Evolutionary conservation across 1,139 yeast species (phyloP), one percentile per base, ranked within the genome.

Genomic region (Diutina mesorugosa): DNA sequence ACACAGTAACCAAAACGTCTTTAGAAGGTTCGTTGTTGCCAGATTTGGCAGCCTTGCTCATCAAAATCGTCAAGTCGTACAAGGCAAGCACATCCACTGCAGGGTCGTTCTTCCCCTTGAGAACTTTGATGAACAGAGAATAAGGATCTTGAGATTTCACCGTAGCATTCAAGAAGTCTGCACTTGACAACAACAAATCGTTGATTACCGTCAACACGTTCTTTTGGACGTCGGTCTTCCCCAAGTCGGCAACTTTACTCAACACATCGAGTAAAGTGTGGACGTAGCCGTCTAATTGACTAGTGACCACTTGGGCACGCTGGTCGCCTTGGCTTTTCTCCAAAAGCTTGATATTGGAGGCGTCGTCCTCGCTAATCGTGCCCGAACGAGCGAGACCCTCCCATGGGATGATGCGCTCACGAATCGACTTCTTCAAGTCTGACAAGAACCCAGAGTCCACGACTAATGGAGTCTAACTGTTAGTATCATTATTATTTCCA

Each of bases 371-470:
- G 26, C 83, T 71, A 54, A 91, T 76, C 55, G 85, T 81, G 55
- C 82, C 84, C 12, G 95, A 85, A 60, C 96, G 79, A 21, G 89
- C 84, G 64, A 87, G 83, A 8, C 96, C 96, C 66, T 88, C 95
- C 97, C 97, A 91, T 30, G 96, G 95, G 59, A 91, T 82, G 45
- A 95, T 86, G 62, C 95, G 81, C 60, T 88, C 87, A 64, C 95
- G 79, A 62, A 89, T 84, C 61, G 84, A 84, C 63, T 80, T 77
- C 64, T 89, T 83, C 61, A 87, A 81, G 64, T 90, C 96, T 61
- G 84, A 85, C 64, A 89, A 76, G 66, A 82, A 84, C 55, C 78
- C 78, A 69, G 88, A 85, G 64, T 85, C 89, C 61, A 79, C 67
- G 55, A 69, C 60, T 57, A 72, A 66, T 6, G 54, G 46, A 26